Conservation (phyloP, 768 basidiomycete genomes). For the Suillus plorans region DNA sequence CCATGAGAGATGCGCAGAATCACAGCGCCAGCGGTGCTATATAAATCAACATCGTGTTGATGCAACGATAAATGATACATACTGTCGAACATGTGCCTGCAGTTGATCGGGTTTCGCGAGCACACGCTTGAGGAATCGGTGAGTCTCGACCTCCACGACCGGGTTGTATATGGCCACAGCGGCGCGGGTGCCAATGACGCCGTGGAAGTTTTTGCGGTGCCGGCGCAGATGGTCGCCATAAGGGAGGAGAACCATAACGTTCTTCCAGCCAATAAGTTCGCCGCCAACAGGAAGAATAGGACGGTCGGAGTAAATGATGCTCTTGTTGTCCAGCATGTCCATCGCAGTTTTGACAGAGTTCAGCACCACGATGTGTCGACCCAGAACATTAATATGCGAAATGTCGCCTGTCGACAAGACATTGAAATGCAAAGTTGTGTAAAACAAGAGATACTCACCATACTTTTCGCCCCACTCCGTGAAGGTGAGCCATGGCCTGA, state of each 20-base stretch:
- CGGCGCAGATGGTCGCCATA: slow-evolving; percentile 42
- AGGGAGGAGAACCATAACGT: slow-evolving; percentile 35
- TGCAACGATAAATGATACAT: slow-evolving; percentile 8
- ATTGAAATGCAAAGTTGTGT: not conserved
- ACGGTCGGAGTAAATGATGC: slow-evolving; percentile 64
- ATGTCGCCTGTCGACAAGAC: slow-evolving; percentile 48
- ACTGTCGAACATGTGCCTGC: slow-evolving; percentile 41
- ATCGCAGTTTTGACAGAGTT: slow-evolving; percentile 49
- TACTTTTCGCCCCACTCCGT: slow-evolving; percentile 45
- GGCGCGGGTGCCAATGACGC: slow-evolving; percentile 40
- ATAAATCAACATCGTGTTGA: not conserved
- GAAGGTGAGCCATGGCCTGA: slow-evolving; percentile 46
- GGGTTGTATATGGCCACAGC: slow-evolving; percentile 33
- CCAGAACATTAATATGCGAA: slow-evolving; percentile 56
- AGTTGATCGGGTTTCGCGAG: slow-evolving; percentile 37
- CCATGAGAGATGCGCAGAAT: slow-evolving; percentile 57
- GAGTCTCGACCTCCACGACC: slow-evolving; percentile 41
- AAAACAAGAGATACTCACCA: slow-evolving; percentile 27
- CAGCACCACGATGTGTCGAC: slow-evolving; percentile 56
- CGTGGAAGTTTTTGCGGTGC: slow-evolving; percentile 42
- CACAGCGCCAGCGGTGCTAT: slow-evolving; percentile 50
- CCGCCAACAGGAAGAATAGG: slow-evolving; percentile 46
- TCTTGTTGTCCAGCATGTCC: slow-evolving; percentile 67
- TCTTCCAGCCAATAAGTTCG: slow-evolving; percentile 32
- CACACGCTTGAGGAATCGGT: slow-evolving; percentile 41